Percentiles rank a stretch among this genome's conserved stretches.
Evolutionary conservation across 495 filamentous ascomycete species (phyloP).

Genomic region (Xylaria bambusicola): DNA sequence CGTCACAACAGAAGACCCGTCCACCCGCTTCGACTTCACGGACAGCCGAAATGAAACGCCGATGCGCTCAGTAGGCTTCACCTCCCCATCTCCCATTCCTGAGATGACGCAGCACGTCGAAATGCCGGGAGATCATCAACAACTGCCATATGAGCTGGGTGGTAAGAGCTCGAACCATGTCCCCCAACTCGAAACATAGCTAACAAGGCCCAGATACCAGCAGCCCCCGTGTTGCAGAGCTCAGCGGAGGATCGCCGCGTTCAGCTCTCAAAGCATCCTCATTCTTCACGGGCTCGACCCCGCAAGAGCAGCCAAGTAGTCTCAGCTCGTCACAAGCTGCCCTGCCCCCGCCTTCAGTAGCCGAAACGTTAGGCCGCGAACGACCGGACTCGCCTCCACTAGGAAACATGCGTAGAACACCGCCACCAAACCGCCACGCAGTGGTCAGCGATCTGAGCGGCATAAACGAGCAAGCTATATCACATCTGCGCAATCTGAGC

Average conservation of each 20-base stretch:
- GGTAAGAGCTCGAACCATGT: slow-evolving; percentile 32
- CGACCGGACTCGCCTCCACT: slow-evolving; percentile 37
- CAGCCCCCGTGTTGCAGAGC: slow-evolving; percentile 38
- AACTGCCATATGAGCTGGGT: slow-evolving; percentile 47
- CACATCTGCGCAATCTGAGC: slow-evolving; percentile 50
- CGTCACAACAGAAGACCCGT: slow-evolving; percentile 48
- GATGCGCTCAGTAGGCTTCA: slow-evolving; percentile 10
- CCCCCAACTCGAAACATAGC: neutral
- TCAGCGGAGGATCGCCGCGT: slow-evolving; percentile 28
- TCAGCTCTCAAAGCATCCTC: slow-evolving; percentile 16
- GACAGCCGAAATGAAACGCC: slow-evolving; percentile 30
- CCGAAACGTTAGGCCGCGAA: slow-evolving; percentile 2
- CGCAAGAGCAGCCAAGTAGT: slow-evolving; percentile 22
- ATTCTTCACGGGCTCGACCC: slow-evolving; percentile 4
- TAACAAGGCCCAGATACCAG: slow-evolving; percentile 30
- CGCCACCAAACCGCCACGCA: slow-evolving; percentile 9
- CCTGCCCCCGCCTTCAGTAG: neutral
- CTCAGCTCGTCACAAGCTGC: slow-evolving; percentile 19
- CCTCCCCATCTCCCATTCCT: slow-evolving; percentile 11
- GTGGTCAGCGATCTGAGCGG: slow-evolving; percentile 45
- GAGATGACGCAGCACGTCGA: slow-evolving; percentile 32
- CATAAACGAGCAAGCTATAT: slow-evolving; percentile 42
- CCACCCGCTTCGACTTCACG: slow-evolving; percentile 30
- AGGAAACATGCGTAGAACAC: slow-evolving; percentile 14
- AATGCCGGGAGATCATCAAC: slow-evolving; percentile 40